Conservation (phyloP, 495 filamentous ascomycete genomes). For the Annulohypoxylon bovei region DNA sequence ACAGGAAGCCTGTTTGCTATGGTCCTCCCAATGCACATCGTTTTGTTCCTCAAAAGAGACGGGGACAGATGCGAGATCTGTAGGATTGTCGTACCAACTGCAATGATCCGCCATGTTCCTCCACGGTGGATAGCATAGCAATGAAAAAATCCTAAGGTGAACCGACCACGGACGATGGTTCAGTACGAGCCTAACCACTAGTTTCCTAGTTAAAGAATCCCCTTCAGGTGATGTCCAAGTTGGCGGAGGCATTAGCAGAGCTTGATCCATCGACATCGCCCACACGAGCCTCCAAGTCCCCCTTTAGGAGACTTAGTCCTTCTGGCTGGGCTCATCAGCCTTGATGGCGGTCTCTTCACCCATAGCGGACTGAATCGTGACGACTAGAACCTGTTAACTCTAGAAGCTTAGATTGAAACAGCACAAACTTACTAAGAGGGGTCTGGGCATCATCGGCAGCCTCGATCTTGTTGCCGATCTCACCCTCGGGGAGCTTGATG, state of each 20-base stretch:
- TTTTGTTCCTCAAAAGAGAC: conserved; percentile 30
- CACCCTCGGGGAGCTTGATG: conserved; percentile 91
- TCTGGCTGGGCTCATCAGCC: conserved; percentile 74
- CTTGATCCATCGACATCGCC: conserved; percentile 25
- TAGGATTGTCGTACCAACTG: conserved; percentile 27
- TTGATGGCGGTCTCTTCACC: conserved; percentile 92
- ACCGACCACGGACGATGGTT: conserved; percentile 16
- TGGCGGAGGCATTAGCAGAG: conserved; percentile 19
- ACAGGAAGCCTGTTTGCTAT: conserved; percentile 26
- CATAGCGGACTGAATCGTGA: conserved; percentile 94
- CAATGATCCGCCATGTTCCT: conserved; percentile 19
- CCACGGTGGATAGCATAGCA: conserved; percentile 29
- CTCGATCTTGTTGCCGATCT: conserved; percentile 85
- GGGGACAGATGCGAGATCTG: conserved; percentile 30
- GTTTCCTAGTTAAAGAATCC: conserved; percentile 29
- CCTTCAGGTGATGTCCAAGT: conserved; percentile 35
- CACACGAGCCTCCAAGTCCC: conserved; percentile 22
- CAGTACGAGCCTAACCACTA: conserved; percentile 29
- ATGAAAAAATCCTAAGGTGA: conserved; percentile 23
- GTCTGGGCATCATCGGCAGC: conserved; percentile 70
- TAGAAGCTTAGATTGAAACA: neutral
- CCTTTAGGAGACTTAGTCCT: conserved; percentile 33
- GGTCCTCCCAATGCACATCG: conserved; percentile 30
- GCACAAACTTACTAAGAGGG: conserved; percentile 78
- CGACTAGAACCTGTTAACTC: conserved; percentile 65